These are phyloP conservation scores for Cladophialophora bantiana DNA, from an alignment of 2,329 filamentous ascomycete species.

Conservation along the genomic window DNA sequence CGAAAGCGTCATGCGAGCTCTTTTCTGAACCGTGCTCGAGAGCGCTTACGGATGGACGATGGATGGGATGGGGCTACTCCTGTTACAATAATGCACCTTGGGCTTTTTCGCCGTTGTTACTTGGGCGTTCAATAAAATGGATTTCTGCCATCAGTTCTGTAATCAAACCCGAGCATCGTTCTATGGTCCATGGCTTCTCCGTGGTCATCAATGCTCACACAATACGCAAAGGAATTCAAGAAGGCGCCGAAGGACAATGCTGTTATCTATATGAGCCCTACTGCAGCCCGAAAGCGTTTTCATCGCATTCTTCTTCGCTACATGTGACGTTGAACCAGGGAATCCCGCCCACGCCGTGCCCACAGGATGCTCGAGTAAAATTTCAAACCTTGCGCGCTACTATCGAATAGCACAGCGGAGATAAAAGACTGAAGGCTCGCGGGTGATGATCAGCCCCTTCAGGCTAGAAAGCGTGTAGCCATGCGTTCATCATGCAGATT, in stretches of 20 bases:
- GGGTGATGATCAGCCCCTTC: not conserved
- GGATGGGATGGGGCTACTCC: conserved; percentile 27
- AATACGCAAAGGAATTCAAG: not conserved
- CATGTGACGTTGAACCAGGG: not conserved
- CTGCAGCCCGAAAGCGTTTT: not conserved
- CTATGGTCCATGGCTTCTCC: not conserved
- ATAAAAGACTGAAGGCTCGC: not conserved
- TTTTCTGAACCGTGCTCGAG: conserved; percentile 16
- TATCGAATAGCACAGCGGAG: not conserved
- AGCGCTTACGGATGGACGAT: conserved; percentile 26
- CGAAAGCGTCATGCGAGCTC: conserved; percentile 25
- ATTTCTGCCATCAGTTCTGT: not conserved
- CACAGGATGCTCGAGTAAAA: not conserved
- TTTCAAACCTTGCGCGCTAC: not conserved
- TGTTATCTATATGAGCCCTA: not conserved
- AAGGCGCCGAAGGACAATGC: not conserved
- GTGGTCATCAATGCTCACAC: not conserved
- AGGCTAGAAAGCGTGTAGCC: not conserved
- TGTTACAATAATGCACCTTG: conserved; percentile 38
- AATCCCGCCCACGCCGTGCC: not conserved
- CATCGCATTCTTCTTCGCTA: not conserved
- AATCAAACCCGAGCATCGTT: not conserved
- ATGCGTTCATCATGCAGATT: conserved; percentile 4
- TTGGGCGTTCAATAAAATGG: conserved; percentile 19
- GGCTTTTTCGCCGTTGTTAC: conserved; percentile 3